Base-by-base conservation (phyloP, 441 rosid species). In the Aquilaria agallochum region DNA sequence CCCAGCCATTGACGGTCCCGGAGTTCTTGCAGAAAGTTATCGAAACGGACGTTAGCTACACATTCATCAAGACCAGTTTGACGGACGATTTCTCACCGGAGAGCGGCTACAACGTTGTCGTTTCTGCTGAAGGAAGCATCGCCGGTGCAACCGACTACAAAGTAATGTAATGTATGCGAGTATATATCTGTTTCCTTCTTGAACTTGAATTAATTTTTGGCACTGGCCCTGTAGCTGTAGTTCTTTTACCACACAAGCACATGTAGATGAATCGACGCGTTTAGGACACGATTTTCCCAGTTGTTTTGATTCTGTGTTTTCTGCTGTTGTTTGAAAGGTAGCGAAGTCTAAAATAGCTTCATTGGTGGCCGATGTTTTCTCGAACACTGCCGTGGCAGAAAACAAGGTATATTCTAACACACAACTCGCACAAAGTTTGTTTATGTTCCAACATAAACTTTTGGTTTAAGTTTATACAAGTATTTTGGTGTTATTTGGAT, bases 101-200 rank as follows among this genome's bases (percentile, higher is more conserved):
- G 78, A 83, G 84, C 62, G 76, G 90, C 13, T 89, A 94, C 55
- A 82, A 83, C 65, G 79, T 94, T 7, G 90, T 91, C 44, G 89
- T 94, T 65, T 81, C 89, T 5, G 74, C 86, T 4, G 97, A 90
- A 79, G 81, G 89, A 65, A 87, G 78, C 68, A 34, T 34, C 40
- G 42, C 56, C 56, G 74, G 62, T 66, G 62, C 65, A 48, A 76
- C 70, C 83, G 85, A 83, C 93, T 85, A 82, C 99, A 94, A 94
- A 94, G 97, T 89, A 94, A 89, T 89, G 98, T 88, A 92, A 92
- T 89, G 99, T 89, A 91, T 87, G 90, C 92, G 51, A 71, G 81
- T 74, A 66, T 71, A 72, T 75, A 76, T 72, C 66, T 71, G 79
- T 66, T 47, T 50, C 63, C 52, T 60, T 34, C 11, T 49, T 55